Conservation (phyloP, 1,284 basidiomycete genomes). For the Trametes sp. region DNA sequence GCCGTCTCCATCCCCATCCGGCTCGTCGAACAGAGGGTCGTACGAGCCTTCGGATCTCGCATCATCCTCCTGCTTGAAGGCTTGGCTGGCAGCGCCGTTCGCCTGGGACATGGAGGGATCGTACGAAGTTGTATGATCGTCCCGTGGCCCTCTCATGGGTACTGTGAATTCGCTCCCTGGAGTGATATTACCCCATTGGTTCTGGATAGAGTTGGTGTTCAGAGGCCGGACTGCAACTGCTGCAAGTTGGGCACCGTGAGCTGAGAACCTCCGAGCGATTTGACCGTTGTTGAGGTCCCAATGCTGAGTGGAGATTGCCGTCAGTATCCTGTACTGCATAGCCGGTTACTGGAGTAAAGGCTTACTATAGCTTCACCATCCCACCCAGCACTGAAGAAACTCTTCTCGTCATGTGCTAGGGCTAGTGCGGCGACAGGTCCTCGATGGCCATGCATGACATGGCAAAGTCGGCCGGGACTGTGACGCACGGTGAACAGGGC, state of each 20-base stretch:
- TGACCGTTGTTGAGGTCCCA: constrained; percentile 98
- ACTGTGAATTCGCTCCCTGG: constrained; percentile 29
- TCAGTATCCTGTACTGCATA: background rate
- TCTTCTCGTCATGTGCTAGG: constrained; percentile 82
- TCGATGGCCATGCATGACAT: constrained; percentile 78
- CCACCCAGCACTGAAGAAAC: constrained; percentile 93
- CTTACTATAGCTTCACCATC: constrained; percentile 89
- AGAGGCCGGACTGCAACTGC: constrained; percentile 81
- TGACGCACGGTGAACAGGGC: constrained; percentile 95
- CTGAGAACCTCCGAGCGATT: constrained; percentile 77
- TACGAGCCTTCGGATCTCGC: constrained; percentile 79
- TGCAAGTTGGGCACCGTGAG: constrained; percentile 89
- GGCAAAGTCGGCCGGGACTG: constrained; percentile 83
- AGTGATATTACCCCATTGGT: constrained; percentile 26
- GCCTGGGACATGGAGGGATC: constrained; percentile 12
- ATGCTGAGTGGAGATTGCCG: constrained; percentile 70
- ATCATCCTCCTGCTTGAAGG: constrained; percentile 51
- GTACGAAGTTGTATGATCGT: constrained; percentile 14
- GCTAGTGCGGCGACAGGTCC: constrained; percentile 89
- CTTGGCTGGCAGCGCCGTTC: constrained; percentile 9
- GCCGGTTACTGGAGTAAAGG: constrained; percentile 31
- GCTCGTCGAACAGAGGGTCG: constrained; percentile 84
- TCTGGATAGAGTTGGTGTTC: constrained; percentile 46
- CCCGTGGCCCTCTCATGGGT: constrained; percentile 25
- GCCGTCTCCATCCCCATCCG: constrained; percentile 55